Evolutionary conservation across 129 eudicot genomes (phyloP), one percentile per base, ranked within the genome.

Genomic region (Flaveria trinervia): DNA sequence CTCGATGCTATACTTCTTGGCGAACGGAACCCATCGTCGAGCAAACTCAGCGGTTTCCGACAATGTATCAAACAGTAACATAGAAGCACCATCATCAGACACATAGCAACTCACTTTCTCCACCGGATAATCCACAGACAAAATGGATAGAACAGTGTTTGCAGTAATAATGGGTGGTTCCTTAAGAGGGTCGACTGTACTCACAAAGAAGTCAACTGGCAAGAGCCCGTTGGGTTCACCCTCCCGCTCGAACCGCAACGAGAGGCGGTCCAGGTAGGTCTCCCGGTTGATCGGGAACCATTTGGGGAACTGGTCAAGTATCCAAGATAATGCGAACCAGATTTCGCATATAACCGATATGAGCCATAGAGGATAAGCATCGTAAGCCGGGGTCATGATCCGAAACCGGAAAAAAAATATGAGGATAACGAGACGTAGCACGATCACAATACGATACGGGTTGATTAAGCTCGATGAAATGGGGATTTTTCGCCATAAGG

Each of bases 91-190:
- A 82, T 94, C 99, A 77, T 94, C 99, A 11, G 99, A 94, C 9
- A 94, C 89, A 65, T 91, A 94, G 81, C 96, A 91, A 26, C 99
- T 89, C 81, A 94, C 96, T 71, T 94, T 94, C 9, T 94, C 96
- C 30, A 89, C 89, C 0, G 99, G 97, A 81, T 94, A 94, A 82
- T 94, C 99, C 17, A 89, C 96, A 0, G 99, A 68, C 86, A 94
- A 82, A 51, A 94, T 94, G 16, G 99, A 94, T 5, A 94, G 84
- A 22, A 94, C 85, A 4, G 99, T 94, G 82, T 94, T 94, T n/a
- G 99, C 99, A 4, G 99, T 94, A 33, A 94, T 94, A 22, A 94
- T 94, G 1, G 99, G 97, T 14, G 99, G 99, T 79, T 94, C 99
- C 86, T 94, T 94, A 0, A 94, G 88, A 0, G 99, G 99, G 59